phyloP scores from a whole-genome alignment of 176 grass and related monocot genomes.

The Zoysia pacifica region DNA sequence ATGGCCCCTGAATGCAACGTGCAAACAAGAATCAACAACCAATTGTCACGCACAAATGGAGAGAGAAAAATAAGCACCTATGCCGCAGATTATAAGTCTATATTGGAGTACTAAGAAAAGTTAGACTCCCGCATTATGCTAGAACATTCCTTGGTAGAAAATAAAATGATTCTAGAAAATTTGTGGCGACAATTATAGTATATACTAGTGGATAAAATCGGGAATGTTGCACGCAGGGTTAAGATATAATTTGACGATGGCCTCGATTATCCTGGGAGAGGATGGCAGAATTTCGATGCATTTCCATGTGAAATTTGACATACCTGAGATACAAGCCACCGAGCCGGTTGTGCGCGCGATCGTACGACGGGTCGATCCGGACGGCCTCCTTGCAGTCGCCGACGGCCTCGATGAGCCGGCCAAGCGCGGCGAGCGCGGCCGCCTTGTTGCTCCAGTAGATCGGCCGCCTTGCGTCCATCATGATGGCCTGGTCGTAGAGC shows the following conservation, averaged over 20 bases:
- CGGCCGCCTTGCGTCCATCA: slow-evolving; percentile 60
- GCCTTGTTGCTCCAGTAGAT: slow-evolving; percentile 90
- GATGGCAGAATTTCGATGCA: too few relatives aligned
- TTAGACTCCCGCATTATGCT: neutral
- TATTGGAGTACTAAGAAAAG: neutral
- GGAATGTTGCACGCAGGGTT: neutral
- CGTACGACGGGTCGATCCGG: slow-evolving; percentile 65
- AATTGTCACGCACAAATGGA: neutral
- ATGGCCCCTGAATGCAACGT: slow-evolving; percentile 2
- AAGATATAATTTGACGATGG: neutral
- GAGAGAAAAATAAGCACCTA: neutral
- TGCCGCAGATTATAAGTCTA: neutral
- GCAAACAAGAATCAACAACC: slow-evolving; percentile 6
- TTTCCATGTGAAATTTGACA: neutral
- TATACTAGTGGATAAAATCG: slow-evolving; percentile 1
- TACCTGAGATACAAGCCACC: slow-evolving; percentile 87
- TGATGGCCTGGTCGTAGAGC: slow-evolving; percentile 85
- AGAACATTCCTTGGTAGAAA: neutral
- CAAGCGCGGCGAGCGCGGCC: slow-evolving; percentile 69
- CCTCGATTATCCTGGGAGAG: too few relatives aligned
- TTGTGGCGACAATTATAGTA: neutral
- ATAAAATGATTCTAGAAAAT: neutral
- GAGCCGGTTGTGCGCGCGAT: slow-evolving; percentile 75
- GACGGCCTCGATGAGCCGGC: slow-evolving; percentile 71
- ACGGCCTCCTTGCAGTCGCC: slow-evolving; percentile 80